Percentiles rank a stretch among this genome's conserved stretches.
Conservation (phyloP, 2,329 filamentous ascomycete species). For the Westerdykella aurantiaca region DNA sequence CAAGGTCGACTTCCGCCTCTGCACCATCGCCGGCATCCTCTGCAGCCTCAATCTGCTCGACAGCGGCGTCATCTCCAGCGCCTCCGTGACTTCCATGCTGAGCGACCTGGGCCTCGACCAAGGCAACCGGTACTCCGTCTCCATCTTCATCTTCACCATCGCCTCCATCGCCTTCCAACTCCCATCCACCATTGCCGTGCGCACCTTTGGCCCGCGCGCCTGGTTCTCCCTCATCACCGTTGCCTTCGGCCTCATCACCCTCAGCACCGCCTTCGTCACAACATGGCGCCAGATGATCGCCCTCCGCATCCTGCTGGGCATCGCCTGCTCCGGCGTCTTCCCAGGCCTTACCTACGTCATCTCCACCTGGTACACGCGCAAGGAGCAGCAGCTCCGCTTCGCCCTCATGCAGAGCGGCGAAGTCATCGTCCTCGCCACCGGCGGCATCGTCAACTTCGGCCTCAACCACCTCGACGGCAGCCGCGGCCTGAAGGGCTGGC, state of each 20-base stretch:
- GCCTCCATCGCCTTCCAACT: constrained; percentile 63
- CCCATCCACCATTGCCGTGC: constrained; percentile 61
- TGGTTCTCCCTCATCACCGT: constrained; percentile 58
- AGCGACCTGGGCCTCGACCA: constrained; percentile 55
- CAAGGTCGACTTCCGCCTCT: constrained; percentile 63
- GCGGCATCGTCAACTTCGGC: constrained; percentile 62
- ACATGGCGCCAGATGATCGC: constrained; percentile 66
- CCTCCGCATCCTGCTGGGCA: constrained; percentile 59
- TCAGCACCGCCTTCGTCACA: constrained; percentile 62
- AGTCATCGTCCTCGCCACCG: constrained; percentile 60
- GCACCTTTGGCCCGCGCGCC: constrained; percentile 57
- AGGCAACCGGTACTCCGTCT: constrained; percentile 61
- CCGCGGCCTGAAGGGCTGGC: constrained; percentile 56
- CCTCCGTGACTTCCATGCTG: constrained; percentile 64
- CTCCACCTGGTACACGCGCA: constrained; percentile 59
- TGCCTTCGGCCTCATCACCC: constrained; percentile 58
- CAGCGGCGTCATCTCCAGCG: constrained; percentile 63
- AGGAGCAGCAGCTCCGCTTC: constrained; percentile 60
- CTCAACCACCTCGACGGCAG: constrained; percentile 58
- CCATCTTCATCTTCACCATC: constrained; percentile 69
- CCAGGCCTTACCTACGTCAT: constrained; percentile 49
- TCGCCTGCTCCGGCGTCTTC: constrained; percentile 50
- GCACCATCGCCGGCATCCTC: constrained; percentile 64
- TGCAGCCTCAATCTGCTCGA: constrained; percentile 66
- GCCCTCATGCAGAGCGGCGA: constrained; percentile 60